A percentile compares a stretch with the other conserved stretches of the same genome.
These are phyloP conservation scores for Globisporangium nodosum DNA, from an alignment of 352 stramenopile species.

Conservation along the genomic window DNA sequence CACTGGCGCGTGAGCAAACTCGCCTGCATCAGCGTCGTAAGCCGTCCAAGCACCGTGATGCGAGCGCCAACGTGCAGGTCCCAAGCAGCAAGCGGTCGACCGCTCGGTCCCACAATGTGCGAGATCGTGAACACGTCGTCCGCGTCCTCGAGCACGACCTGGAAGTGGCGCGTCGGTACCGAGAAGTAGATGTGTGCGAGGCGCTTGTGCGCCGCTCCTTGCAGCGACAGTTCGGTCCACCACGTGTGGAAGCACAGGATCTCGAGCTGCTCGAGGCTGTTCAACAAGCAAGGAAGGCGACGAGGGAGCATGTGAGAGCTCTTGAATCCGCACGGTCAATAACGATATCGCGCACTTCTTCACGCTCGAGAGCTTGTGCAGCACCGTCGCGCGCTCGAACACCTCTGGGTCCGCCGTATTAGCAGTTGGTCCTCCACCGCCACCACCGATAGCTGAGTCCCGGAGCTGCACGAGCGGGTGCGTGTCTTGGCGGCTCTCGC, in stretches of 20 bases:
- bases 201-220: conserved; percentile 28
- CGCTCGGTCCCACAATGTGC: conserved; percentile 43
- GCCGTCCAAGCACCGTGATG: conserved; percentile 48
- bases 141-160: conserved; percentile 56
- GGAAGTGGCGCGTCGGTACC: conserved; percentile 55
- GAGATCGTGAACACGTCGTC: conserved; percentile 77
- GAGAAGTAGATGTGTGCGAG: conserved; percentile 55
- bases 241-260: conserved; percentile 70
- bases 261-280: conserved; percentile 43
- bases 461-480: conserved; percentile 32
- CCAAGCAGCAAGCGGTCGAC: conserved; percentile 43
- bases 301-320: background rate
- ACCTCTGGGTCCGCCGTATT: conserved; percentile 30
- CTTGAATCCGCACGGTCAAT: background rate
- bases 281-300: background rate
- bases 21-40: conserved; percentile 67
- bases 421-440: conserved; percentile 1
- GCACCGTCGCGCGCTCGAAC: conserved; percentile 34
- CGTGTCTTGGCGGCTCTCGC: conserved; percentile 19
- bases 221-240: conserved; percentile 49
- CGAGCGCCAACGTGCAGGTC: conserved; percentile 66
- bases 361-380: conserved; percentile 47
- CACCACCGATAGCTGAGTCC: conserved; percentile 7
- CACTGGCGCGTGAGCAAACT: conserved; percentile 72
- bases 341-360: conserved; percentile 30